Evolutionary conservation across 2,329 filamentous ascomycete species (phyloP).

Genomic region (Podosphaera xanthii): DNA sequence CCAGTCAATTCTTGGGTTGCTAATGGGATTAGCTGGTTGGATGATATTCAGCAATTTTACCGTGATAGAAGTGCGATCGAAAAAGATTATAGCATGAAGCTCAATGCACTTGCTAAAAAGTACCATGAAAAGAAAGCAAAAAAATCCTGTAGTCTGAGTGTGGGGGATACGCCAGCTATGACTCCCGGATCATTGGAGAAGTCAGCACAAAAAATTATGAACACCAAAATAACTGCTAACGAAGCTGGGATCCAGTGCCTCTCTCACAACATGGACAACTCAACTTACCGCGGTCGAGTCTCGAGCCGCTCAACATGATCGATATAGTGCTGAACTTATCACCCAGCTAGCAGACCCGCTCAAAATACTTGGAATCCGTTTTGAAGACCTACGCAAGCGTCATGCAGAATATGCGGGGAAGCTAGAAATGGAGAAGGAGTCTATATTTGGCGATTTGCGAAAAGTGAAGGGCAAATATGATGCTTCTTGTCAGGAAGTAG

Average conservation of each 20-base stretch:
- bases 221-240: constrained; percentile 5
- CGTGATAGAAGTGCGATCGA: constrained; percentile 83
- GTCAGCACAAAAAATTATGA: constrained; percentile 19
- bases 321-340: constrained; percentile 57
- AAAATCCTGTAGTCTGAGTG: constrained; percentile 69
- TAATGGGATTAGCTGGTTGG: constrained; percentile 79
- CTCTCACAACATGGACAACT: constrained; percentile 88
- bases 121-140: constrained; percentile 94
- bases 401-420: constrained; percentile 76
- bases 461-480: constrained; percentile 92
- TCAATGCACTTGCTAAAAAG: constrained; percentile 73
- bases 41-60: constrained; percentile 94
- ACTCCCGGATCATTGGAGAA: constrained; percentile 90
- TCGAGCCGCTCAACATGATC: constrained; percentile 72
- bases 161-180: constrained; percentile 78
- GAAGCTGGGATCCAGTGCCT: constrained; percentile 37
- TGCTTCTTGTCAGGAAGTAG: constrained; percentile 76
- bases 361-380: constrained; percentile 47
- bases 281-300: constrained; percentile 79
- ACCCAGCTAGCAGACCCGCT: constrained; percentile 69
- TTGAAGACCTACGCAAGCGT: constrained; percentile 80
- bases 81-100: constrained; percentile 84
- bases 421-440: constrained; percentile 72
- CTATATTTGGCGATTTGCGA: constrained; percentile 60
- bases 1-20: constrained; percentile 79